A percentile compares a stretch with the other conserved stretches of the same genome.
phyloP scores from a whole-genome alignment of 1,284 basidiomycete species.

The Pyrrhoderma noxium region DNA sequence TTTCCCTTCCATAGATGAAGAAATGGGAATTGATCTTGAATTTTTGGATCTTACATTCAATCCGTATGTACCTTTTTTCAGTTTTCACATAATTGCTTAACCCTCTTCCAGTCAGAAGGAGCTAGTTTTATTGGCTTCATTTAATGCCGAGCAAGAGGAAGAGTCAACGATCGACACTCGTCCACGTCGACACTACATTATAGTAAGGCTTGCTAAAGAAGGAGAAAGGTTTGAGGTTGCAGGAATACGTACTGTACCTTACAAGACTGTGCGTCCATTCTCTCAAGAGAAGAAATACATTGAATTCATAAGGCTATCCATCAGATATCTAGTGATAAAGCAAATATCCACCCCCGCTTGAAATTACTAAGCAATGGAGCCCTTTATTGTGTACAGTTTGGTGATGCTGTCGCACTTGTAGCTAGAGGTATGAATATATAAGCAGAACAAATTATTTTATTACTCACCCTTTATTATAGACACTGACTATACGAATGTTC shows the following conservation, averaged over 20 bases:
- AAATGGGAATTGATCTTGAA: conserved; percentile 14
- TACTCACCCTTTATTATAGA: conserved; percentile 33
- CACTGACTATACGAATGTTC: conserved; percentile 61
- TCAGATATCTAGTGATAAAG: conserved; percentile 56
- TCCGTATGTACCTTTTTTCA: conserved; percentile 4
- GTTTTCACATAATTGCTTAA: not conserved
- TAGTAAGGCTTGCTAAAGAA: conserved; percentile 42
- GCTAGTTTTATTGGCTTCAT: conserved; percentile 59
- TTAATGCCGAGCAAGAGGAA: conserved; percentile 47
- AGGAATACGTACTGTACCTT: conserved; percentile 53
- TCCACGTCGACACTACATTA: conserved; percentile 56
- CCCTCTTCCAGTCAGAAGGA: conserved; percentile 7
- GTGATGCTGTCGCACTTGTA: conserved; percentile 69
- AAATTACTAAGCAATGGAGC: conserved; percentile 49
- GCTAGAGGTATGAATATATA: conserved; percentile 47
- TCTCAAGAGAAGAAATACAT: not conserved
- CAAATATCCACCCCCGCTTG: conserved; percentile 63
- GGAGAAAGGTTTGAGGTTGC: conserved; percentile 39
- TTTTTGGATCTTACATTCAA: conserved; percentile 17
- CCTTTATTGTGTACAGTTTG: conserved; percentile 60
- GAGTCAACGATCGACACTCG: conserved; percentile 33
- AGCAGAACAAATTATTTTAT: not conserved
- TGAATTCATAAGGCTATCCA: not conserved
- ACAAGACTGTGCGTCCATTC: conserved; percentile 56
- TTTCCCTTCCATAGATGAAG: conserved; percentile 7